Evolutionary conservation across 192 early-diverging fungal species (phyloP).

Genomic region (Podila clonocystis): DNA sequence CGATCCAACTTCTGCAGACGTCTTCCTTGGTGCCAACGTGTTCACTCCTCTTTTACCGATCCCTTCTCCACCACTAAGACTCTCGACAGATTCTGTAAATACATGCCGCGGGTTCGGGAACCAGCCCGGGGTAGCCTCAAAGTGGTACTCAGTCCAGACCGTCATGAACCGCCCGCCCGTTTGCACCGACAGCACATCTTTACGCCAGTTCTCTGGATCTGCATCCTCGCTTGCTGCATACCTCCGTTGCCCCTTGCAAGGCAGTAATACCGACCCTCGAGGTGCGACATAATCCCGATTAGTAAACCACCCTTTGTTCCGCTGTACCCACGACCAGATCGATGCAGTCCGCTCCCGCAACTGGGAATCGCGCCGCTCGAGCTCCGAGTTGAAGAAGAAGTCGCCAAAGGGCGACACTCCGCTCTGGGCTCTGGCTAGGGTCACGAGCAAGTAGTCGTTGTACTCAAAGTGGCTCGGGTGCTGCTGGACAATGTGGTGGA

Average conservation of each 20-base stretch:
- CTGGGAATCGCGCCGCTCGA: constrained; percentile 23
- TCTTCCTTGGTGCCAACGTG: background rate
- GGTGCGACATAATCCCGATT: constrained; percentile 31
- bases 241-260: background rate
- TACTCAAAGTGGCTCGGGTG: constrained; percentile 51
- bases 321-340: constrained; percentile 51
- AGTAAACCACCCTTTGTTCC: constrained; percentile 47
- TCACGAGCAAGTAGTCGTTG: constrained; percentile 52
- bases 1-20: too few relatives aligned
- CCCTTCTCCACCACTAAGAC: background rate
- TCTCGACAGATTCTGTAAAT: background rate
- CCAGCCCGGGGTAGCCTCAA: constrained; percentile 19
- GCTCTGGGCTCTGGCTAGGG: constrained; percentile 33
- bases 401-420: constrained; percentile 56
- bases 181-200: constrained; percentile 30
- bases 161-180: constrained; percentile 46
- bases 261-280: background rate
- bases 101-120: constrained; percentile 28
- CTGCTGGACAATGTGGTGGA: constrained; percentile 53
- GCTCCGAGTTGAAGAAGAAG: constrained; percentile 54
- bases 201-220: constrained; percentile 21
- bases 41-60: background rate
- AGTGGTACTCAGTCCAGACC: constrained; percentile 55
- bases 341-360: constrained; percentile 39
- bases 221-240: background rate